These are phyloP conservation scores for Larix kaempferi DNA, from an alignment of 75 land plant species.

Conservation along the genomic window DNA sequence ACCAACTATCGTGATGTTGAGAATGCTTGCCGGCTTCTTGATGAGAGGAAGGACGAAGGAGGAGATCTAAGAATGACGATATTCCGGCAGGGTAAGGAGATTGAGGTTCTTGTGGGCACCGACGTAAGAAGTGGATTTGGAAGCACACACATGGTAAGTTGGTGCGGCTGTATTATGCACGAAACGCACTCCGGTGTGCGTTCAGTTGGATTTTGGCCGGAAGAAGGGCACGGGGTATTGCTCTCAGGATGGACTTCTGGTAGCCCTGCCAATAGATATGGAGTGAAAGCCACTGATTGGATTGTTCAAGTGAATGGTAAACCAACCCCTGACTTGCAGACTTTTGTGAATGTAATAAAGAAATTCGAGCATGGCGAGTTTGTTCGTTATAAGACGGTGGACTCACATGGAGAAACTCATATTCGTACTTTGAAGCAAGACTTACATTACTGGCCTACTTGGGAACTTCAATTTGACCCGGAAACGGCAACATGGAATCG, in stretches of 20 bases:
- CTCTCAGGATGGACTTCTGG: conserved; percentile 85
- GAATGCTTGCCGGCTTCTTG: conserved; percentile 55
- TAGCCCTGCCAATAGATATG: conserved; percentile 82
- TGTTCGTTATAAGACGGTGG: conserved; percentile 10
- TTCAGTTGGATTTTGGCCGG: conserved; percentile 80
- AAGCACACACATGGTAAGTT: conserved; percentile 68
- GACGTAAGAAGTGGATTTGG: conserved; percentile 87
- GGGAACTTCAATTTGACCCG: conserved; percentile 36
- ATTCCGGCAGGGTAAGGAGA: conserved; percentile 75
- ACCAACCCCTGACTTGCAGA: conserved; percentile 63
- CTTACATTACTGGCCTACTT: conserved; percentile 51
- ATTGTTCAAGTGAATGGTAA: conserved; percentile 89
- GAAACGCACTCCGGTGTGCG: conserved; percentile 87
- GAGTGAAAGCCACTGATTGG: conserved; percentile 84
- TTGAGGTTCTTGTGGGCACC: conserved; percentile 63
- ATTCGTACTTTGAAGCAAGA: conserved; percentile 41
- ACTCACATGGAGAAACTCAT: conserved; percentile 39
- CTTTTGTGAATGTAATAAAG: conserved; percentile 68
- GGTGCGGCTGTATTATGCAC: conserved; percentile 86
- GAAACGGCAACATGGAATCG: conserved; percentile 32
- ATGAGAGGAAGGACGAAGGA: conserved; percentile 9
- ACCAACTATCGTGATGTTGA: conserved; percentile 84
- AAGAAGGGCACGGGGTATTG: conserved; percentile 91
- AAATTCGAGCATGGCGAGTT: conserved; percentile 8
- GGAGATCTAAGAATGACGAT: conserved; percentile 60